Base-by-base conservation (phyloP, 495 filamentous ascomycete genomes). In the Polyplosphaeria fusca region DNA sequence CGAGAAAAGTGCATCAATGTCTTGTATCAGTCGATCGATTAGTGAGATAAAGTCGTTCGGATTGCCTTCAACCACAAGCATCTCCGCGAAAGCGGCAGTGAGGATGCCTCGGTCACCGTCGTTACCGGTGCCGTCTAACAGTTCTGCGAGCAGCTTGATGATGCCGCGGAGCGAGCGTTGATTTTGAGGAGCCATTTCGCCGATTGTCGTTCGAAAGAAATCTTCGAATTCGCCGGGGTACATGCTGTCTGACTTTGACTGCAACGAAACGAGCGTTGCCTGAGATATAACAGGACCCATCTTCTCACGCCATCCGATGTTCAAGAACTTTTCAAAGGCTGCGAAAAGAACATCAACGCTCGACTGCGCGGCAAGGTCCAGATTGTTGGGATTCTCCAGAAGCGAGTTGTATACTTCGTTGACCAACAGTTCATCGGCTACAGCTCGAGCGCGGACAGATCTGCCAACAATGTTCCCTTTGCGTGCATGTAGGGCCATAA, bases 311-410 rank as follows among this genome's bases (percentile, higher is more conserved):
- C 93, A 98, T 25, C 90, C 90, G 52, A 87, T 85, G 53, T 81
- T 83, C 65, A 96, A 77, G 58, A 96, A 98, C 55, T 93, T 96
- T 63, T 95, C 91, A 65, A 98, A 98, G 1, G 92, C 88, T 16
- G 86, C 85, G 63, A 96, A 95, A 9, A 96, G 77, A n/a, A 92
- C 85, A 67, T 96, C 91, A 19, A 95, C 82, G 12, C 87, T 79
- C 2, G 87, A 79, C 53, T 95, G 87, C 1, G 83, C 81, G 3
- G 87, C 82, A 12, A 83, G 75, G 47, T 94, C 83, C 38, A 86
- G 73, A 57, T 85, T 86, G 45, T 78, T 83, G 0, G 90, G 87
- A 59, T 88, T 84, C 69, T 95, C 90, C 37, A 95, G 64, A 26
- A 96, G 77, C 27, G 81, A 76, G 63, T 95, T 96, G 73, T 95